Conservation (phyloP, 495 filamentous ascomycete genomes). For the Stereocaulon alpinum region DNA sequence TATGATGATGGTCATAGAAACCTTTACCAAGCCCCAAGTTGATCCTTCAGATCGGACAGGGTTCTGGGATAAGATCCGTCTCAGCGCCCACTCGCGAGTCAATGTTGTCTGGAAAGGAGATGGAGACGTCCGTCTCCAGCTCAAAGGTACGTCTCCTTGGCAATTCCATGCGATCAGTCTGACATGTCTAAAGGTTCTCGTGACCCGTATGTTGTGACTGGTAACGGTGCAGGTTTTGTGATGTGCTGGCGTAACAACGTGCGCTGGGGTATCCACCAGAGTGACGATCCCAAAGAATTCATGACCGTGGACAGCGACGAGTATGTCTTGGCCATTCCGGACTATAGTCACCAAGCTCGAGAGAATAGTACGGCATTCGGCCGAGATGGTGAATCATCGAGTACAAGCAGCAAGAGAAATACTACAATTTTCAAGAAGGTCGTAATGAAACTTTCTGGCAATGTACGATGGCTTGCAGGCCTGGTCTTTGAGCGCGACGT, state of each 20-base stretch:
- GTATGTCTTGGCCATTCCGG: slow-evolving; percentile 86
- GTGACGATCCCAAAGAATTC: slow-evolving; percentile 79
- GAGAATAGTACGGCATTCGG: slow-evolving; percentile 36
- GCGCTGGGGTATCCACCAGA: slow-evolving; percentile 67
- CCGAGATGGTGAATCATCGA: slow-evolving; percentile 52
- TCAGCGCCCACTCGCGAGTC: slow-evolving; percentile 90
- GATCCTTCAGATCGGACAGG: slow-evolving; percentile 89
- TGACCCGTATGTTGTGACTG: slow-evolving; percentile 89
- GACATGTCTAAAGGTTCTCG: slow-evolving; percentile 47
- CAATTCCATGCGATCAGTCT: slow-evolving; percentile 1
- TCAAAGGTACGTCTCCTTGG: slow-evolving; percentile 54
- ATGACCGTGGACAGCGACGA: slow-evolving; percentile 94
- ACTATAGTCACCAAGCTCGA: slow-evolving; percentile 81
- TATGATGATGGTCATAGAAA: slow-evolving; percentile 99
- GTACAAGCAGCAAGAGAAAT: slow-evolving; percentile 56
- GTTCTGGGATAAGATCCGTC: slow-evolving; percentile 98
- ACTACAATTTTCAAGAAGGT: slow-evolving; percentile 89
- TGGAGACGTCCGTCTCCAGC: slow-evolving; percentile 86
- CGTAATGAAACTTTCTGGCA: slow-evolving; percentile 93
- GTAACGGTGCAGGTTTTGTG: slow-evolving; percentile 84
- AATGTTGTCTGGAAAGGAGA: slow-evolving; percentile 85
- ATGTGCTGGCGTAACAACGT: slow-evolving; percentile 98
- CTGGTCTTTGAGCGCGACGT: slow-evolving; percentile 84
- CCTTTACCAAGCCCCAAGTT: slow-evolving; percentile 88
- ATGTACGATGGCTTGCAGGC: slow-evolving; percentile 81